Base-by-base conservation (phyloP, 495 filamentous ascomycete species). In the Hyaloscypha bicolor region DNA sequence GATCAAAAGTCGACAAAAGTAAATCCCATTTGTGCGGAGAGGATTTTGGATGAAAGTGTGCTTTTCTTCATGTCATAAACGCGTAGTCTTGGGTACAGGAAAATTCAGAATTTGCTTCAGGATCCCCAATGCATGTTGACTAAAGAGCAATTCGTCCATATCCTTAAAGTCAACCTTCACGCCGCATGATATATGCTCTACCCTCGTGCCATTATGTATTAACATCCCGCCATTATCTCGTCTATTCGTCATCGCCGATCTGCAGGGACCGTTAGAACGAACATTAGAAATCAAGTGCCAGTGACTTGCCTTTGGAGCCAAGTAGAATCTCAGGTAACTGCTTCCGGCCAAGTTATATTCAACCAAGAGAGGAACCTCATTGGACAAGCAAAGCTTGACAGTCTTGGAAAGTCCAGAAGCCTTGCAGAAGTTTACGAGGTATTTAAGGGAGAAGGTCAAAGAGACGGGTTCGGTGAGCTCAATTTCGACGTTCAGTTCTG, bases 361-460 rank as follows among this genome's bases (percentile, higher is more conserved):
- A 25, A 99, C 95, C 63, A 97, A 82, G 72, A 99, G 88, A 29
- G 95, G 95, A 52, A 99, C 94, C 81, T 99, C 95, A 77, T 93
- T 93, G 57, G 93, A 97, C 59, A 99, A 85, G 80, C 91, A 94
- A 71, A 99, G 87, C 77, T 90, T 94, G 73, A 99, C 95, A 60
- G 86, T 85, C 75, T 75, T 80, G 63, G 93, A 95, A 63, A 99
- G 82, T 62, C 89, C 88, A 75, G 90, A 90, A 45, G 95, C 95
- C 85, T 99, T 99, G 89, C 95, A 98, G 84, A 99, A 99, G 86
- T 97, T 97, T 86, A 96, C 93, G 6, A 99, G 88, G 82, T 99
- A 99, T 80, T 99, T 99, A 72, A 98, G 91, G 55, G 95, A 97
- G 86, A 99, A 99, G 37, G 94, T 99, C 53, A 99, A 88, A 55